Evolutionary conservation across 2,329 filamentous ascomycete genomes (phyloP), one percentile per base, ranked within the genome.

Genomic region (Phoma sp.): DNA sequence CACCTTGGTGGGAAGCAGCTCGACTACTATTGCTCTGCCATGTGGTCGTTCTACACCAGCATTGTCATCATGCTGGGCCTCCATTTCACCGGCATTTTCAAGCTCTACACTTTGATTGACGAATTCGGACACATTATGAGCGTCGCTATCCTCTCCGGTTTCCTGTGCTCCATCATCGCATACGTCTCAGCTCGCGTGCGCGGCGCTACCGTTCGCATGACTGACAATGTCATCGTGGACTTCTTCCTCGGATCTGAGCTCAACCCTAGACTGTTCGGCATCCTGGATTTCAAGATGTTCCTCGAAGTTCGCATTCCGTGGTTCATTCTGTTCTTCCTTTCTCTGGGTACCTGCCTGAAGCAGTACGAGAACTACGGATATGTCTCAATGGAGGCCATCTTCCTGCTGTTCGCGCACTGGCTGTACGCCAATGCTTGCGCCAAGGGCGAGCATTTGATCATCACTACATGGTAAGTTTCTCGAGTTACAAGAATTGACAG

Each of bases 271-370:
- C 85, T 97, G 82, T 94, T 92, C 71, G 88, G 88, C 51, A 88
- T 91, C 64, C 78, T 96, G 45, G 91, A 96, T 77, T 91, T 95
- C 80, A 96, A 96, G 80, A 95, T 96, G 91, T 96, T 96, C 79
- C 95, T 92, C 70, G 92, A 96, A 75, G 92, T 96, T 58, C 89
- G 92, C 65, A 84, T 96, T 62, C 92, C 92, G 33, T 96, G 92
- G 92, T 96, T 88, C 77, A 93, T 96, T 63, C 84, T 96, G 39
- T 88, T 96, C 70, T 85, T 94, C 56, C 82, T 94, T 38, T 88
- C 88, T 54, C 83, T 89, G 56, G 91, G 88, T 36, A 85, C 91
- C 10, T 91, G 91, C 36, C 86, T 90, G 38, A 87, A 90, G 60
- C 93, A 96, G 76, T 92, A 91, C 68, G 92, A 96, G 75, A 77